phyloP scores from a whole-genome alignment of 1,284 basidiomycete species.

The Trichosporon inkin region DNA sequence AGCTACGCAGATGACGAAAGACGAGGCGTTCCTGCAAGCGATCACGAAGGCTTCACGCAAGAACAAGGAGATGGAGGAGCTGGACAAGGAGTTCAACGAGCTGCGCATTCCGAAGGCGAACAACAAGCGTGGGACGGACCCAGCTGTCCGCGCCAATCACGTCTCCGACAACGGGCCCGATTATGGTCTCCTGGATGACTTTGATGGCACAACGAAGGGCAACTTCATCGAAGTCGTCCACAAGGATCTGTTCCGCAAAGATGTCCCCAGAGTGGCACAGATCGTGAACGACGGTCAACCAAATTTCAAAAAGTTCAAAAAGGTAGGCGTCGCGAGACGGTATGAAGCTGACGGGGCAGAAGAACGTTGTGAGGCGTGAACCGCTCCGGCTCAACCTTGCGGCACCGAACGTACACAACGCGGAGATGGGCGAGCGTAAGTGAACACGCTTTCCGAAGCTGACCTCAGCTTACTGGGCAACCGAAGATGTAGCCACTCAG shows the following conservation, averaged over 20 bases:
- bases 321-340: slow-evolving; percentile 53
- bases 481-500: slow-evolving; percentile 22
- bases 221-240: slow-evolving; percentile 77
- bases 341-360: slow-evolving; percentile 29
- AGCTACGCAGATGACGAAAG: slow-evolving; percentile 28
- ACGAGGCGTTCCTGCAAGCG: slow-evolving; percentile 44
- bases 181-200: slow-evolving; percentile 60
- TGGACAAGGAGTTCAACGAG: slow-evolving; percentile 79
- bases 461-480: slow-evolving; percentile 40
- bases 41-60: slow-evolving; percentile 31
- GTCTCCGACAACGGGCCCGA: slow-evolving; percentile 20
- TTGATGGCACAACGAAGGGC: slow-evolving; percentile 68
- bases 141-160: slow-evolving; percentile 6
- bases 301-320: slow-evolving; percentile 84
- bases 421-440: slow-evolving; percentile 46
- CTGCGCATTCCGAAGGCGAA: slow-evolving; percentile 70
- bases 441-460: background rate
- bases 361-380: slow-evolving; percentile 35
- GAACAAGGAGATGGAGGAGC: slow-evolving; percentile 54
- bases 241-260: slow-evolving; percentile 51
- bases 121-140: slow-evolving; percentile 41
- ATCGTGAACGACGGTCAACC: slow-evolving; percentile 57
- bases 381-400: slow-evolving; percentile 39
- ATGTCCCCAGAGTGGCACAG: slow-evolving; percentile 41
- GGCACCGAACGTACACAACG: slow-evolving; percentile 32